phyloP scores from a whole-genome alignment of 495 filamentous ascomycete genomes.

The Hypomontagnella monticulosa region DNA sequence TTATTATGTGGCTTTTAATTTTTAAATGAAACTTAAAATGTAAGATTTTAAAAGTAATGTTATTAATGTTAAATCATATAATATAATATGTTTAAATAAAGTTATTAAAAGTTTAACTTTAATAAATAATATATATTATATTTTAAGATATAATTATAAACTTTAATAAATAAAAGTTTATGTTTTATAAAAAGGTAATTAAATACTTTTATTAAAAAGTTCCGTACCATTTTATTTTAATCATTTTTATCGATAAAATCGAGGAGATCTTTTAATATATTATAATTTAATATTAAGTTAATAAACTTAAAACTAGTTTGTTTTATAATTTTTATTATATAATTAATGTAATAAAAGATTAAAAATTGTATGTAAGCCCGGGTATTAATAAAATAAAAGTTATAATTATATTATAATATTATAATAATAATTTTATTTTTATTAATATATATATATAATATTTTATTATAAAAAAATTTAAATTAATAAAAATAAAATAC shows the following conservation, averaged over 20 bases:
- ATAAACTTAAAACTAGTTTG: background rate
- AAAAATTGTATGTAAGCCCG: background rate
- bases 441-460: background rate
- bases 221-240: background rate
- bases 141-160: conserved; percentile 5
- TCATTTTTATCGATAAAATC: background rate
- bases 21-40: background rate
- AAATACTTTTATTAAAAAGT: conserved; percentile 1
- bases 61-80: background rate
- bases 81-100: conserved; percentile 1
- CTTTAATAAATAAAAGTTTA: background rate
- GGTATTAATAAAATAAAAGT: background rate
- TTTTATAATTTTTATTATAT: background rate
- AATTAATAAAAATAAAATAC: background rate
- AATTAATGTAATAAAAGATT: background rate
- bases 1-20: background rate
- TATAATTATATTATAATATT: background rate
- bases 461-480: background rate
- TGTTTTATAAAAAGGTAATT: background rate
- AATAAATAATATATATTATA: background rate
- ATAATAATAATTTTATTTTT: background rate
- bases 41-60: background rate
- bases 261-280: background rate
- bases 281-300: background rate
- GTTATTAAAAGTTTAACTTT: background rate